Conservation (phyloP, 257 asterid genomes). For the Parsonsia alboflavescens region DNA sequence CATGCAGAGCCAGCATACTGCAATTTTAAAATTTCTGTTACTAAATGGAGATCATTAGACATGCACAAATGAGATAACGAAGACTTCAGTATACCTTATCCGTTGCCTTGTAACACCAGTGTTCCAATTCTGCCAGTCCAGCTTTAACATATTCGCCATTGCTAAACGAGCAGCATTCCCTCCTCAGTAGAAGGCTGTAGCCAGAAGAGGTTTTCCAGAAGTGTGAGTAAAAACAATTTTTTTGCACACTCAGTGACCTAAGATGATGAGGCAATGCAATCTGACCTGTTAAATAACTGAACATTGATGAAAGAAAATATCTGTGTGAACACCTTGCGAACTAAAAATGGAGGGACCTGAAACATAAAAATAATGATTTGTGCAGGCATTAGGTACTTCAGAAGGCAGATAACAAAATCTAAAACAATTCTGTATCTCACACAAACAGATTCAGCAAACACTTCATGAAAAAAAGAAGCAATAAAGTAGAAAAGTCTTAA, state of each 20-base stretch:
- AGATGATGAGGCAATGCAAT: constrained; percentile 9
- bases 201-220: constrained; percentile 13
- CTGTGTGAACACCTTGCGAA: constrained; percentile 96
- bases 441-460: neutral
- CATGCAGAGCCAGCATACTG: constrained; percentile 97
- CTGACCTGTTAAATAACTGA: constrained; percentile 92
- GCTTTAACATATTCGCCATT: constrained; percentile 96
- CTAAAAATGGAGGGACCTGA: constrained; percentile 95
- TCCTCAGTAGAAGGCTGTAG: constrained; percentile 81
- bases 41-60: constrained; percentile 6
- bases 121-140: constrained; percentile 88
- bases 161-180: constrained; percentile 97
- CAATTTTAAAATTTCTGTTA: constrained; percentile 26
- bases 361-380: constrained; percentile 2
- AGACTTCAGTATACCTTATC: constrained; percentile 55
- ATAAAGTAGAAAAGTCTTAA: constrained; percentile 11
- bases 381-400: neutral
- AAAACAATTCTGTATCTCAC: neutral
- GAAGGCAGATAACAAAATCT: neutral
- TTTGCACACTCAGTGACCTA: constrained; percentile 7
- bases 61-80: constrained; percentile 9
- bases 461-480: neutral
- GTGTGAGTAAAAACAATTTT: constrained; percentile 2
- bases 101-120: constrained; percentile 83
- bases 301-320: constrained; percentile 97